These are phyloP conservation scores for Kockovaella imperatae DNA, from an alignment of 768 basidiomycete genomes.

Conservation along the genomic window DNA sequence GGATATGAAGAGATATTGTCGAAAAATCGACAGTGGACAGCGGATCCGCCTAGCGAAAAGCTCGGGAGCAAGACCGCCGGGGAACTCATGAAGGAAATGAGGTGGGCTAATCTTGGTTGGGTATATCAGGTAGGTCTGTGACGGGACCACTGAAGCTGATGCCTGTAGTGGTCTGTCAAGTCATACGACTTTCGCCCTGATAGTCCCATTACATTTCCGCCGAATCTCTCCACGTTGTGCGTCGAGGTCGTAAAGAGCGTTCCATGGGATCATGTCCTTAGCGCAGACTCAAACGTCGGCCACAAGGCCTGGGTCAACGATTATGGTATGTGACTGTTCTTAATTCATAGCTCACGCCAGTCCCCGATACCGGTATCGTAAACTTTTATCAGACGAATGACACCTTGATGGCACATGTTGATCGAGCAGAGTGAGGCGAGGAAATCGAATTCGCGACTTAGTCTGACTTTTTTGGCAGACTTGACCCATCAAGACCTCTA, in stretches of 20 bases:
- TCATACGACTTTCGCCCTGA: conserved; percentile 75
- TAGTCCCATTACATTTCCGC: conserved; percentile 58
- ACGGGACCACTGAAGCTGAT: neutral
- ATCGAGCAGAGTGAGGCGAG: conserved; percentile 64
- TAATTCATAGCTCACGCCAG: conserved; percentile 46
- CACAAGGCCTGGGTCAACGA: conserved; percentile 70
- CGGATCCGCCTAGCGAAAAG: conserved; percentile 56
- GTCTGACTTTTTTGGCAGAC: conserved; percentile 29
- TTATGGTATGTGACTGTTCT: conserved; percentile 54
- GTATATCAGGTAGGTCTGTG: conserved; percentile 57
- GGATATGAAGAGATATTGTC: conserved; percentile 54
- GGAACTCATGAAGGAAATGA: conserved; percentile 62
- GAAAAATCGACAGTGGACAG: conserved; percentile 56
- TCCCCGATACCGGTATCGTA: conserved; percentile 92
- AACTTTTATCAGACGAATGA: conserved; percentile 91
- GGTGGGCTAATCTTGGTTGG: conserved; percentile 96
- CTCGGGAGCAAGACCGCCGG: conserved; percentile 52
- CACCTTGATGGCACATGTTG: conserved; percentile 95
- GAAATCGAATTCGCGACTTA: neutral
- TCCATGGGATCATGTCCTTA: conserved; percentile 62
- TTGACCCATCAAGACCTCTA: conserved; percentile 82
- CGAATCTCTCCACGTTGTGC: conserved; percentile 56
- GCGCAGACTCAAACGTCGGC: conserved; percentile 13
- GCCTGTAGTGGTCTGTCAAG: conserved; percentile 76
- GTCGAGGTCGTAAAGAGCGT: conserved; percentile 56